Evolutionary conservation across 495 filamentous ascomycete genomes (phyloP).

Genomic region (Podospora conica): DNA sequence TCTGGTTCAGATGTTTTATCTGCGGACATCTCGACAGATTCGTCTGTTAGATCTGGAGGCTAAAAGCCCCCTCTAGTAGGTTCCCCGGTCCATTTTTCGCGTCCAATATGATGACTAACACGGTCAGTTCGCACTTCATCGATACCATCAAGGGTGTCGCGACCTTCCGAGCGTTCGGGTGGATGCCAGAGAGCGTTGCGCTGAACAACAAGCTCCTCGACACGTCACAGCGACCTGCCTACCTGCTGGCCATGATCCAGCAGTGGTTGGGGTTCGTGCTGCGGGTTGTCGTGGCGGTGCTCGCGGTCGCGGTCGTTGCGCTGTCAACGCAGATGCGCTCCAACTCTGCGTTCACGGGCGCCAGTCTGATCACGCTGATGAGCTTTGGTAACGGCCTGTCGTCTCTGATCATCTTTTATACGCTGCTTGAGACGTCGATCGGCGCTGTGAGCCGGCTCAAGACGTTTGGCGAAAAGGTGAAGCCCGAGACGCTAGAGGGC

Average conservation of each 20-base stretch:
- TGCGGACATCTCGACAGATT: conserved; percentile 52
- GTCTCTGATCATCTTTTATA: conserved; percentile 30
- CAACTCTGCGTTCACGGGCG: conserved; percentile 28
- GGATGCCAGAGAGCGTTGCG: conserved; percentile 36
- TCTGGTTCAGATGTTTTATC: conserved; percentile 47
- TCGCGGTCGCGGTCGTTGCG: conserved; percentile 37
- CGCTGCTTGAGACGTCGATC: conserved; percentile 45
- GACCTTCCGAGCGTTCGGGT: conserved; percentile 47
- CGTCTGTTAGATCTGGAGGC: conserved; percentile 49
- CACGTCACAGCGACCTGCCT: conserved; percentile 42
- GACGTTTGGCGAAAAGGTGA: conserved; percentile 31
- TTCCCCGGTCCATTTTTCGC: background rate
- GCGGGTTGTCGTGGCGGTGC: conserved; percentile 37
- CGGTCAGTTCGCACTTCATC: conserved; percentile 34
- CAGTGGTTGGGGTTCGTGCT: conserved; percentile 47
- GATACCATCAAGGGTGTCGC: conserved; percentile 43
- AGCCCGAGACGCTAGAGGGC: conserved; percentile 15
- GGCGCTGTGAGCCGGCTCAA: conserved; percentile 44
- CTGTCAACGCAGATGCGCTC: conserved; percentile 19
- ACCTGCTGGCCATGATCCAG: conserved; percentile 49
- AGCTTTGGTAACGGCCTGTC: conserved; percentile 19
- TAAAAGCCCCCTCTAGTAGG: conserved; percentile 23
- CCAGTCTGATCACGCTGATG: conserved; percentile 23
- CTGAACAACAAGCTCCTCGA: conserved; percentile 51
- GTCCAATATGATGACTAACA: background rate